Evolutionary conservation across 352 stramenopile species (phyloP).

Genomic region (Pythium sp.): DNA sequence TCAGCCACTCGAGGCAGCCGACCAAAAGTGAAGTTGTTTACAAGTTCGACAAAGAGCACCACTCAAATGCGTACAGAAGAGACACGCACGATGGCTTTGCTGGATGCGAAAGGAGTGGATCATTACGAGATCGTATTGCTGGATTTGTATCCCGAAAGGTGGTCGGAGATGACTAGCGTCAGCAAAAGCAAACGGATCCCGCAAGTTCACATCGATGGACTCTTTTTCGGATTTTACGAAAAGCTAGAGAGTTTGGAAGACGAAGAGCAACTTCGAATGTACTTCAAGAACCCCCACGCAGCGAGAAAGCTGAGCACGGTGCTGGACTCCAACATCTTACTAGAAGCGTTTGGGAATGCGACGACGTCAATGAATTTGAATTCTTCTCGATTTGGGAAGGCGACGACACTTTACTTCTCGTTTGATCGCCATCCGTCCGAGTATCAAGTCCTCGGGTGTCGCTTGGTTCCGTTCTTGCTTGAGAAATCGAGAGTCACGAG

Average conservation of each 20-base stretch:
- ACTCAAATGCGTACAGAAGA: conserved; percentile 82
- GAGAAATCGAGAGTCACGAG: conserved; percentile 66
- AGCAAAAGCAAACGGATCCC: conserved; percentile 72
- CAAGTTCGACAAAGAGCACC: conserved; percentile 82
- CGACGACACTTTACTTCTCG: conserved; percentile 45
- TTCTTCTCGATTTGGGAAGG: conserved; percentile 73
- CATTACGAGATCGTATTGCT: conserved; percentile 71
- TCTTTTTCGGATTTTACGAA: conserved; percentile 83
- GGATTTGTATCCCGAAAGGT: conserved; percentile 60
- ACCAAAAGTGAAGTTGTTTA: conserved; percentile 62
- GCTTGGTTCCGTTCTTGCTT: conserved; percentile 59
- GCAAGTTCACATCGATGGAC: conserved; percentile 64
- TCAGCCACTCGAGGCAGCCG: conserved; percentile 12
- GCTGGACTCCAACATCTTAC: conserved; percentile 67
- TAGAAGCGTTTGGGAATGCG: conserved; percentile 74
- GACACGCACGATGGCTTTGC: conserved; percentile 59
- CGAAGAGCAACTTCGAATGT: conserved; percentile 77
- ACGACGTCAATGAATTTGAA: conserved; percentile 67
- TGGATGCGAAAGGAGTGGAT: conserved; percentile 67
- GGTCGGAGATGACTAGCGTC: conserved; percentile 61
- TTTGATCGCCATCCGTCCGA: conserved; percentile 43
- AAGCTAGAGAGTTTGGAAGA: conserved; percentile 74
- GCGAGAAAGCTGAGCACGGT: conserved; percentile 58
- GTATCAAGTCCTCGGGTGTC: conserved; percentile 56
- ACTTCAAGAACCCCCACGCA: conserved; percentile 66